phyloP scores from a whole-genome alignment of 192 early-diverging fungal species.

The Coemansia sp. region DNA sequence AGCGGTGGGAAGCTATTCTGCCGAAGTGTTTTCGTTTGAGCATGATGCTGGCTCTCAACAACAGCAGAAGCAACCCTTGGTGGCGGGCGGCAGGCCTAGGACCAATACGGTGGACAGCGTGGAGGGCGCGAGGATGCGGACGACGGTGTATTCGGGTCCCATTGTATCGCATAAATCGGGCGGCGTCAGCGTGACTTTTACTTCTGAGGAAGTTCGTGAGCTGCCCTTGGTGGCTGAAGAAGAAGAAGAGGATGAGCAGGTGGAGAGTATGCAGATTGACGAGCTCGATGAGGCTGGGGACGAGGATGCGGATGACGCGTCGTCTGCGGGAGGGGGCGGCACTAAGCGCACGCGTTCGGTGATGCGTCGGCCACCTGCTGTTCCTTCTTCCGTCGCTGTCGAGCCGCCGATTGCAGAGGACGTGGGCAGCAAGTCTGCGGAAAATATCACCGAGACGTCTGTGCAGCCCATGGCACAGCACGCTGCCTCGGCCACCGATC shows the following conservation, averaged over 20 bases:
- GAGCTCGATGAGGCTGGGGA: background rate
- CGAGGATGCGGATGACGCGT: background rate
- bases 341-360: constrained; percentile 7
- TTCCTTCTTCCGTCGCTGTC: background rate
- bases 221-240: constrained; percentile 26
- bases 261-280: constrained; percentile 4
- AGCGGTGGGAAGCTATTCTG: constrained; percentile 37
- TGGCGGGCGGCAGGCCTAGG: constrained; percentile 9
- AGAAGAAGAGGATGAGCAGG: constrained; percentile 15
- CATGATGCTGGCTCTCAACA: background rate
- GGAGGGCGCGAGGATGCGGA: constrained; percentile 28
- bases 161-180: constrained; percentile 39
- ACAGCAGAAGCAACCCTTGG: background rate
- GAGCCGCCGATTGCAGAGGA: background rate
- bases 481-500: constrained; percentile 10
- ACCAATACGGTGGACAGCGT: constrained; percentile 24
- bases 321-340: constrained; percentile 1
- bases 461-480: constrained; percentile 4
- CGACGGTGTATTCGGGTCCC: constrained; percentile 42
- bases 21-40: constrained; percentile 33
- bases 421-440: background rate
- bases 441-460: background rate
- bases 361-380: constrained; percentile 1
- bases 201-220: constrained; percentile 40
- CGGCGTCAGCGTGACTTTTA: constrained; percentile 49